phyloP scores from a whole-genome alignment of 2,329 filamentous ascomycete genomes.

The Triangularia setosa region DNA sequence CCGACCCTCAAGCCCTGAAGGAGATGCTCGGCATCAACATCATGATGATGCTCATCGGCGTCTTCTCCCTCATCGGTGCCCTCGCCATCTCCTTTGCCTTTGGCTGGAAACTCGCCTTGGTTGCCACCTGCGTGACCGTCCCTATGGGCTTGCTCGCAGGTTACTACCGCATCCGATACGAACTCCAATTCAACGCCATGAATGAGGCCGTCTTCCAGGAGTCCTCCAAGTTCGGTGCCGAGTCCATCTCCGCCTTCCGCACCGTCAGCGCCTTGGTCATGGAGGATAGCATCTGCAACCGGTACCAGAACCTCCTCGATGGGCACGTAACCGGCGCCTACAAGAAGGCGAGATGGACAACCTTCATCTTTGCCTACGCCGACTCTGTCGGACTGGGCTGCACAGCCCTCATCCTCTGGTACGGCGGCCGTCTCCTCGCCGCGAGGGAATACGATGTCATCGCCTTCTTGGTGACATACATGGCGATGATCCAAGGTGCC shows the following conservation, averaged over 20 bases:
- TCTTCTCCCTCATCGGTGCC: slow-evolving; percentile 63
- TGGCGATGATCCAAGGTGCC: slow-evolving; percentile 63
- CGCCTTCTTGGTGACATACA: slow-evolving; percentile 56
- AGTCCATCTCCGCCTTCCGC: slow-evolving; percentile 69
- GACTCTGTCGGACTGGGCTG: slow-evolving; percentile 63
- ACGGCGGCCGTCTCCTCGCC: slow-evolving; percentile 56
- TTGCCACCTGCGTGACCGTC: slow-evolving; percentile 59
- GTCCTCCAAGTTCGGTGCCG: slow-evolving; percentile 70
- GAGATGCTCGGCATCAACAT: slow-evolving; percentile 62
- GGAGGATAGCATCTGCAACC: slow-evolving; percentile 59
- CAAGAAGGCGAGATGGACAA: slow-evolving; percentile 57
- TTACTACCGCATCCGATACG: slow-evolving; percentile 53
- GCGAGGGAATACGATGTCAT: slow-evolving; percentile 43
- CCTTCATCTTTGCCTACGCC: slow-evolving; percentile 63
- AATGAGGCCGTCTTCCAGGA: slow-evolving; percentile 65
- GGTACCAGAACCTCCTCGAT: slow-evolving; percentile 57
- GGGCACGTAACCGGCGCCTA: slow-evolving; percentile 58
- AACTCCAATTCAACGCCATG: slow-evolving; percentile 65
- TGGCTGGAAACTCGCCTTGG: slow-evolving; percentile 72
- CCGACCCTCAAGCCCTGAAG: slow-evolving; percentile 57
- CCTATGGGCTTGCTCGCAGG: slow-evolving; percentile 46
- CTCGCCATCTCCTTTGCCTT: slow-evolving; percentile 66
- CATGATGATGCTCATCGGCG: slow-evolving; percentile 57
- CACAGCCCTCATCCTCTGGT: slow-evolving; percentile 64
- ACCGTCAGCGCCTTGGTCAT: slow-evolving; percentile 69